Percentiles rank a stretch among this genome's conserved stretches.
Evolutionary conservation across 2,329 filamentous ascomycete species (phyloP).

Genomic region (Pseudogymnoascus sp.): DNA sequence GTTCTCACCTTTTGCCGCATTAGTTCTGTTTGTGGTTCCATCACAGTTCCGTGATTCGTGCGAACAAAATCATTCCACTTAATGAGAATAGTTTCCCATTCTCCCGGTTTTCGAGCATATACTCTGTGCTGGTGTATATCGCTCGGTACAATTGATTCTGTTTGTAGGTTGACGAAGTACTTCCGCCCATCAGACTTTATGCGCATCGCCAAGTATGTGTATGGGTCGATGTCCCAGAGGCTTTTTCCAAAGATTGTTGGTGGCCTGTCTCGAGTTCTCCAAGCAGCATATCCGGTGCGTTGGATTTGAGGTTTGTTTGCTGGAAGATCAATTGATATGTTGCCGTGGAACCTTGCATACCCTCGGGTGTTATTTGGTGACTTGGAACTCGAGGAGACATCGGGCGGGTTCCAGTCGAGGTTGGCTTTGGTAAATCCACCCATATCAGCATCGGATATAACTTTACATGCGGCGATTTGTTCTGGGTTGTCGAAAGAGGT

Average conservation of each 20-base stretch:
- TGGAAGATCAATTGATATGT: conserved; percentile 80
- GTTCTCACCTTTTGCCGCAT: conserved; percentile 78
- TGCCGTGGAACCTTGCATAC: conserved; percentile 78
- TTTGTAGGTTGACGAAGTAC: conserved; percentile 94
- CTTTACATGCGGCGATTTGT: conserved; percentile 52
- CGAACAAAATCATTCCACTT: conserved; percentile 89
- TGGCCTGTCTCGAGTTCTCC: conserved; percentile 71
- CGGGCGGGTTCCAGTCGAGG: conserved; percentile 45
- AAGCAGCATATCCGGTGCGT: conserved; percentile 81
- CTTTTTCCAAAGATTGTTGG: conserved; percentile 78
- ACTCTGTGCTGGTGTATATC: conserved; percentile 93
- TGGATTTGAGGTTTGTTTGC: conserved; percentile 65
- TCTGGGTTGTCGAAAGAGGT: conserved; percentile 52
- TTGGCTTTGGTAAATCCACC: conserved; percentile 74
- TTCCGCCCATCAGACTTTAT: conserved; percentile 85
- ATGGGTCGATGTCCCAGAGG: conserved; percentile 85
- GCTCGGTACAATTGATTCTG: conserved; percentile 86
- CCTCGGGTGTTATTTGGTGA: conserved; percentile 33
- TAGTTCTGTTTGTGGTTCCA: conserved; percentile 89
- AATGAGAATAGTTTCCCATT: conserved; percentile 94
- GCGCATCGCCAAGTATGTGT: conserved; percentile 77
- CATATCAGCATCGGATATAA: conserved; percentile 80
- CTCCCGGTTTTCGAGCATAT: conserved; percentile 67
- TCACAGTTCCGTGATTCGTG: conserved; percentile 85
- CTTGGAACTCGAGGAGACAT: conserved; percentile 14